These are phyloP conservation scores for Leishmania tropica DNA, from an alignment of 208 protist species.

Conservation along the genomic window DNA sequence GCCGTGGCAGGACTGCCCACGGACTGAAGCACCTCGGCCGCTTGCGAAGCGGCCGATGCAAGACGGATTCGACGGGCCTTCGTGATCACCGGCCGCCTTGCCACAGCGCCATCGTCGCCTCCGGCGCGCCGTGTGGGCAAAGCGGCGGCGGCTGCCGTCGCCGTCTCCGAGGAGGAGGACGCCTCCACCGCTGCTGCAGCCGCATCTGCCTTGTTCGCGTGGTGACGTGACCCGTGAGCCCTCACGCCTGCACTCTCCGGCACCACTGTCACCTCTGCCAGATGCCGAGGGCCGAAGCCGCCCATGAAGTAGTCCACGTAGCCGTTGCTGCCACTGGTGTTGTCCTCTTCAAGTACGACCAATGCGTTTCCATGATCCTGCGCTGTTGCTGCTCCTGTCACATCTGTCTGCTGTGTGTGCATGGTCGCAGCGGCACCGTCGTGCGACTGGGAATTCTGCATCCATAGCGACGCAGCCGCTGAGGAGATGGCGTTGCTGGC, in stretches of 20 bases:
- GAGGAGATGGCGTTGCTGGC: slow-evolving; percentile 1
- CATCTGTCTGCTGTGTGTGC: slow-evolving; percentile 7
- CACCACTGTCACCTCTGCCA: slow-evolving; percentile 8
- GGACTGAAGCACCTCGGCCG: slow-evolving; percentile 32
- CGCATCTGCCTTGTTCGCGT: background rate
- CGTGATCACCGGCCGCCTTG: slow-evolving; percentile 35
- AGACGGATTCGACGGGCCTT: slow-evolving; percentile 57
- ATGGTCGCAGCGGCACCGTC: slow-evolving; percentile 4
- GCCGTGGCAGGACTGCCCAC: slow-evolving; percentile 35
- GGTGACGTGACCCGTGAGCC: background rate
- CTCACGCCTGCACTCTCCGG: background rate
- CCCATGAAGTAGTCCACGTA: slow-evolving; percentile 15
- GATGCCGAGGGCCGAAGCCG: slow-evolving; percentile 17
- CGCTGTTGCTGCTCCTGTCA: background rate
- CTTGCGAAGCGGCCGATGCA: slow-evolving; percentile 34
- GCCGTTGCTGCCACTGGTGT: background rate
- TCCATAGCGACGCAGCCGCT: slow-evolving; percentile 11
- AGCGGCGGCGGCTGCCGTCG: background rate
- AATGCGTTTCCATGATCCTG: slow-evolving; percentile 9
- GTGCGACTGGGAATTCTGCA: slow-evolving; percentile 6
- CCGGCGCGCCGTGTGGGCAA: background rate
- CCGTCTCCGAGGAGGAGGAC: slow-evolving; percentile 1
- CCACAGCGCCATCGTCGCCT: background rate
- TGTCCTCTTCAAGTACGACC: slow-evolving; percentile 2
- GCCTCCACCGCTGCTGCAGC: background rate